Evolutionary conservation across 2,329 filamentous ascomycete species (phyloP), one percentile per base, ranked within the genome.

Genomic region (Trichophyton equinum): DNA sequence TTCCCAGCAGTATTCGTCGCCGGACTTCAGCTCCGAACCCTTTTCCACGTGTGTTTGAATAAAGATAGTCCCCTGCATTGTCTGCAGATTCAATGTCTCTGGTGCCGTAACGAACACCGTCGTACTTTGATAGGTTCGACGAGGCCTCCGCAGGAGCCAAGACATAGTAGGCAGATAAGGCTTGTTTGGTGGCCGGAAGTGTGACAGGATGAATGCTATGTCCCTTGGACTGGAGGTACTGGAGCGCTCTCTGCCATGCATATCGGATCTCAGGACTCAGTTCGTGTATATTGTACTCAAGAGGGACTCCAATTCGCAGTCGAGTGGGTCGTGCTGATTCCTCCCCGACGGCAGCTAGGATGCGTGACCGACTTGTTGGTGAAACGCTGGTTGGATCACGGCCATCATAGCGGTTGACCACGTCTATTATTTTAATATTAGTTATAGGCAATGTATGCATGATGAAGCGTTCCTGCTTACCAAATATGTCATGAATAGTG

Each of bases 101-200:
- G 20, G 78, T 79, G 1, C 94, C 94, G 73, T 95, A 99, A 9
- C 94, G 87, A n/a, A 97, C 84, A 20, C 94, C 94, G 68, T 99
- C 95, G 72, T 96, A 99, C 72, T 95, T 96, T 61, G 94, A 89
- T 1, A 99, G 82, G 68, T 99, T 99, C 15, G 92, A 97, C 1
- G 90, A 90, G 2, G 94, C 94, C 75, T 99, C 94, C 15, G 94
- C 92, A 0, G 94, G 90, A 0, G 94, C 95, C 61, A 99, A 85
- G 61, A 99, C 83, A 73, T 99, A 99, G 77, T 99, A 99, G 38
- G 94, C 88, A 20, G 91, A 89, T 0, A 99, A 82, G 0, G 94
- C 92, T 66, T 89, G 85, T 64, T 84, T 86, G 1, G 92, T 99
- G 0, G 86, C 84, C 0, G 92, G 91, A 3, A 99, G 79, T 1